Conservation (phyloP, 1,284 basidiomycete species). For the Puccinia coronata region DNA sequence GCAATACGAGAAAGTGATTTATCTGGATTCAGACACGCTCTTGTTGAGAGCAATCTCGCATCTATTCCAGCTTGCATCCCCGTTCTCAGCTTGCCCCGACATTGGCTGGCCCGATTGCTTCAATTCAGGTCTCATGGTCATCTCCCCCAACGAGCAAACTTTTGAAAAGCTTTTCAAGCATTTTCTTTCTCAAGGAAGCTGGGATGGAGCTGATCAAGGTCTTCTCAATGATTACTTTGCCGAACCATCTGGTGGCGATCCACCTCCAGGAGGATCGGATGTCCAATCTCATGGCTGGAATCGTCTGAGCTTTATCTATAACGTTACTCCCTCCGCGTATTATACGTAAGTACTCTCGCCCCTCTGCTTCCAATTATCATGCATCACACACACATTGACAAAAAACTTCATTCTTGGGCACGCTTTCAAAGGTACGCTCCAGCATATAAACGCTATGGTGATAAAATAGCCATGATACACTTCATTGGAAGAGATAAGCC, state of each 20-base stretch:
- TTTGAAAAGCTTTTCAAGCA: constrained; percentile 74
- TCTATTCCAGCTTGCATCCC: constrained; percentile 73
- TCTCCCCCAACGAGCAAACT: constrained; percentile 76
- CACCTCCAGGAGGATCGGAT: constrained; percentile 52
- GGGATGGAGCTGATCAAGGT: constrained; percentile 97
- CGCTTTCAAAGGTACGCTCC: constrained; percentile 74
- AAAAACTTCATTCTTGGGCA: not conserved
- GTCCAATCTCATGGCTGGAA: constrained; percentile 67
- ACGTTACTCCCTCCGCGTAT: constrained; percentile 93
- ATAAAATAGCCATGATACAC: constrained; percentile 83
- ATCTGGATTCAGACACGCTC: constrained; percentile 93
- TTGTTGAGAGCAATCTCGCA: constrained; percentile 82
- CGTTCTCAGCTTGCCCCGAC: constrained; percentile 80
- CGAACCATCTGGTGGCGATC: not conserved
- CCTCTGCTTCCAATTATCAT: not conserved
- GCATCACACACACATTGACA: not conserved
- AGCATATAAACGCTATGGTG: constrained; percentile 88
- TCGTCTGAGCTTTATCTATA: constrained; percentile 65
- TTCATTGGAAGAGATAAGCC: constrained; percentile 94
- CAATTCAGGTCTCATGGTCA: constrained; percentile 91
- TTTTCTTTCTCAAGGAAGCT: constrained; percentile 75
- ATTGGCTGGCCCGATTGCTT: constrained; percentile 99
- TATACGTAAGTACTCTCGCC: constrained; percentile 73
- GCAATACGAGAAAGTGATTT: constrained; percentile 83
- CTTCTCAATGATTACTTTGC: constrained; percentile 85